phyloP scores from a whole-genome alignment of 2,329 filamentous ascomycete species.

The Aspergillus transmontanensis region DNA sequence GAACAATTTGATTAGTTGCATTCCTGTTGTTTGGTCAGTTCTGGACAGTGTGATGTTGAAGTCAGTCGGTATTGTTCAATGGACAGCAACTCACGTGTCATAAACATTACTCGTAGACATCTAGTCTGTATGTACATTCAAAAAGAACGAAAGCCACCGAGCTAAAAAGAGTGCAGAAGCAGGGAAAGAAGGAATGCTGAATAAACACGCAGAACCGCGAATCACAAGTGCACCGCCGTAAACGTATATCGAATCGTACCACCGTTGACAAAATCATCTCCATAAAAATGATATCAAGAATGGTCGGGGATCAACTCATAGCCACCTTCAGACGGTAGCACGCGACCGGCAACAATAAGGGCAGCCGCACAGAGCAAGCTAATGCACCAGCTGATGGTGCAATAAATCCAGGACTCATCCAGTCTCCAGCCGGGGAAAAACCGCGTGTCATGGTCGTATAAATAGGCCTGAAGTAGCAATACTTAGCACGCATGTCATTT shows the following conservation, averaged over 20 bases:
- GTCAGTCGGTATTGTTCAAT: not conserved
- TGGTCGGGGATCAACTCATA: slow-evolving; percentile 73
- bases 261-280: not conserved
- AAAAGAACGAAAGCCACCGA: not conserved
- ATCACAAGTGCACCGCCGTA: not conserved
- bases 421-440: slow-evolving; percentile 83
- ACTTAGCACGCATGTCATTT: not conserved
- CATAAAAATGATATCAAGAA: slow-evolving; percentile 9
- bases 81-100: not conserved
- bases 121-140: slow-evolving; percentile 11
- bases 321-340: slow-evolving; percentile 78
- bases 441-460: slow-evolving; percentile 79
- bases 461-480: slow-evolving; percentile 64
- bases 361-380: slow-evolving; percentile 57
- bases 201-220: not conserved
- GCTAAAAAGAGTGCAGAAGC: not conserved
- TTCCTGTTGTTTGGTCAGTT: not conserved
- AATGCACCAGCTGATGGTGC: slow-evolving; percentile 62
- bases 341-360: slow-evolving; percentile 67
- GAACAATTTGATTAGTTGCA: not conserved
- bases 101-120: slow-evolving; percentile 16
- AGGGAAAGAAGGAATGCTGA: not conserved
- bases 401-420: slow-evolving; percentile 76
- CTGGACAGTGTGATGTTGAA: not conserved
- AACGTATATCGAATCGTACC: not conserved